Base-by-base conservation (phyloP, 495 filamentous ascomycete genomes). In the Talaromyces trachyspermus region DNA sequence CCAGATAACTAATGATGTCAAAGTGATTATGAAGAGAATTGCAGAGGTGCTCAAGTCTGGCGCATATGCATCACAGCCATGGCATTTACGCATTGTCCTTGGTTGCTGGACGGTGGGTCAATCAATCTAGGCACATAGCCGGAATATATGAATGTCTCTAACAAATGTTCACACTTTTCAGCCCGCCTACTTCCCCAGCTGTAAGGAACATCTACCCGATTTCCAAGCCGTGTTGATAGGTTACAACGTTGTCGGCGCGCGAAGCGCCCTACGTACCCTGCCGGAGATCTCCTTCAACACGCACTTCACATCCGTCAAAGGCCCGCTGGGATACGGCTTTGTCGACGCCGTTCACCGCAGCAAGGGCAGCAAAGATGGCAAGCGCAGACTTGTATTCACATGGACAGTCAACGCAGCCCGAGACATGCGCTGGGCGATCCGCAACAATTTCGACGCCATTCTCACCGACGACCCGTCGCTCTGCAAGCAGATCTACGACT, bases 331-430 rank as follows among this genome's bases (percentile, higher is more conserved):
- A 1, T 49, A 64, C 7, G 62, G 60, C 2, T 92, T 95, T 65
- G 46, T 88, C 10, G 70, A 72, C 2, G 77, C 86, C 17, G 74
- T 74, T 7, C 70, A 70, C 35, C 59, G 62, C 44, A 62, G 68
- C 5, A 67, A 69, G n/a, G 15, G 22, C 18, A 4, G 11, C 35
- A 38, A 22, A 4, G 35, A 22, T 7, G 5, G 22, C 4, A 17
- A 36, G 4, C 14, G 33, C 5, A 76, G 84, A 15, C 70, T 72
- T 10, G 62, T 95, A 6, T 85, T 79, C 55, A 68, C 78, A 1
- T 97, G 90, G 90, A 95, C 91, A 0, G 86, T 95, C 17, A 94
- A 96, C 53, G 77, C 82, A 3, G 74, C 76, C 43, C 60, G 64
- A 10, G 69, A 76, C 58, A 95, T 95, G 89, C 68, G 77, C 54